Conservation (phyloP, 441 rosid genomes). For the Arabidopsis hybrid region DNA sequence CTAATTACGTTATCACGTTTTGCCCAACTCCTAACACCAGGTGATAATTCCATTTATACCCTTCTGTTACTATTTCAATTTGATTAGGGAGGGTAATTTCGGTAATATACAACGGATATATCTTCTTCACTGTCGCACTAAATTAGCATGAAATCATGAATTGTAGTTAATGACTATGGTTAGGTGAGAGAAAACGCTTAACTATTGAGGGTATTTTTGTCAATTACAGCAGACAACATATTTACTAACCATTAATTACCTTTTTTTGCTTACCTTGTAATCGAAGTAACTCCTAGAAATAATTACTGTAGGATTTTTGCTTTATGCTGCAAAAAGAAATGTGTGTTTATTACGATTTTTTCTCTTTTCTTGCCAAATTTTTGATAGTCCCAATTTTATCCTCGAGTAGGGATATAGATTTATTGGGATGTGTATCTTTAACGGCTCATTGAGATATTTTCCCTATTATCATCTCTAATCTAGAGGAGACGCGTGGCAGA, state of each 20-base stretch:
- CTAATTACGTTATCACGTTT: constrained; percentile 78
- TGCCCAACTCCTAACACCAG: constrained; percentile 86
- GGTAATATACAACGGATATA: neutral
- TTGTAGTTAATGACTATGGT: constrained; percentile 15
- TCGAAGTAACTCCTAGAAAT: constrained; percentile 1
- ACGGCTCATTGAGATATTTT: constrained; percentile 44
- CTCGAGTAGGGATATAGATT: neutral
- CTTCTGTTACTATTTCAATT: constrained; percentile 8
- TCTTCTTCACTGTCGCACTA: neutral
- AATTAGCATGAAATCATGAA: constrained; percentile 14
- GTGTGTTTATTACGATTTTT: constrained; percentile 19
- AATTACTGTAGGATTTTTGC: constrained; percentile 1
- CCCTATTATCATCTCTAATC: neutral
- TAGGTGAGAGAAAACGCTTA: neutral
- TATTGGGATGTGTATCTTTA: constrained; percentile 37
- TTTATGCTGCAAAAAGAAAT: constrained; percentile 30
- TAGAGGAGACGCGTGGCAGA: constrained; percentile 65
- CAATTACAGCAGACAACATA: constrained; percentile 2
- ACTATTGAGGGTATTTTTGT: constrained; percentile 17
- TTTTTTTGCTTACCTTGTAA: constrained; percentile 35
- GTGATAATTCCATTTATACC: constrained; percentile 57
- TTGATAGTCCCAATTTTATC: neutral
- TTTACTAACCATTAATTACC: constrained; percentile 22
- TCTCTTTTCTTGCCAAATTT: neutral
- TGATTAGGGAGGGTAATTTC: constrained; percentile 47